Evolutionary conservation across 2,329 filamentous ascomycete species (phyloP), one percentile per base, ranked within the genome.

Genomic region (Diaporthe ampelina): DNA sequence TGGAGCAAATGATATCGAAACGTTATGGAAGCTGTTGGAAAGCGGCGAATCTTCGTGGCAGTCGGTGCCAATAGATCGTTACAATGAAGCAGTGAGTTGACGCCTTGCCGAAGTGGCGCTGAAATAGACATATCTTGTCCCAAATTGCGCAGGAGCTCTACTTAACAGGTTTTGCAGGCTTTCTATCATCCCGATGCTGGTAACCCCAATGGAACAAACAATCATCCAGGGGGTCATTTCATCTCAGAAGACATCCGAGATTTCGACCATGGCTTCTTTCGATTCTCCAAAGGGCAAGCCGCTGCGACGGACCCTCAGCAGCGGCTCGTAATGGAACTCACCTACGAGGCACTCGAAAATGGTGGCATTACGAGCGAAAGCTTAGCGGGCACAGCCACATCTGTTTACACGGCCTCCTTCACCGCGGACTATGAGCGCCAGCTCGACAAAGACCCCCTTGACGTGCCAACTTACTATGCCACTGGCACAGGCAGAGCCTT

Each of bases 171-270:
- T 48, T 9, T 48, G 4, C n/a, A 52, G 58, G 70, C 70, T 5
- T 68, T 73, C 70, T 40, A 73, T 11, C 59, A 73, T 19, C 70
- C 61, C 0, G 48, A 17, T 8, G 11, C 35, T 7, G 52, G 48
- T 21, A 61, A 68, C n/a, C 59, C 61, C 2, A 67, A 73, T 26
- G 61, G 70, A 4, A 73, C 61, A 9, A 68, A 50, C 21, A 73
- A 40, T 17, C 59, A 68, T n/a, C 50, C 11, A 2, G 70, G 70
- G 26, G 52, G 70, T 3, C 59, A 73, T 10, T 73, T 68, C 40
- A 68, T 73, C 10, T 10, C 35, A 6, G 37, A 37, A 1, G 52
- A 73, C 21, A 5, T 73, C 0, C 35, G 52, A 0, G 59, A 58
- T 54, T 48, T 48, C 43, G 43, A 48, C 43, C 43, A 48, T 48